Percentiles rank a stretch among this genome's conserved stretches.
These are phyloP conservation scores for Petunia hybrid DNA, from an alignment of 305 asterid genomes.

Conservation along the genomic window DNA sequence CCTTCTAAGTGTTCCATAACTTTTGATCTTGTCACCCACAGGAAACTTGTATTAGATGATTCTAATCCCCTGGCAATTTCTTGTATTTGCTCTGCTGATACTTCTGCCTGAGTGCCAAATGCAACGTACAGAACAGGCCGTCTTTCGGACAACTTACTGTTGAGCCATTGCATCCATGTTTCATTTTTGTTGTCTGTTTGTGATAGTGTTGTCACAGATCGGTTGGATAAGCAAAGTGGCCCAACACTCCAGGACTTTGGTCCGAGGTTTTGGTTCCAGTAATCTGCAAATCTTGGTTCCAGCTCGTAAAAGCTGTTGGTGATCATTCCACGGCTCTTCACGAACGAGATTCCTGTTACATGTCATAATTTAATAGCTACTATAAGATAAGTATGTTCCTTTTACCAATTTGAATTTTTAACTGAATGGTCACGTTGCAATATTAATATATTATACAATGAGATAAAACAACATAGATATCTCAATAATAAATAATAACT, in stretches of 20 bases:
- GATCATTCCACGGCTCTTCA: slow-evolving; percentile 57
- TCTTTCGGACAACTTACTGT: slow-evolving; percentile 42
- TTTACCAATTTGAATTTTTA: no score
- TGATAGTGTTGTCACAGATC: background rate
- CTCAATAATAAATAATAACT: no score
- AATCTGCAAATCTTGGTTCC: slow-evolving; percentile 53
- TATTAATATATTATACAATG: no score
- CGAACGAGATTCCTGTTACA: slow-evolving; percentile 34
- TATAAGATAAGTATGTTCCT: no score
- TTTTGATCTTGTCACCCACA: slow-evolving; percentile 59
- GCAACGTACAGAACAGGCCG: slow-evolving; percentile 63
- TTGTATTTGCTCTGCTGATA: slow-evolving; percentile 53
- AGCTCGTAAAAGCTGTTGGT: slow-evolving; percentile 61
- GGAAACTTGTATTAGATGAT: slow-evolving; percentile 51
- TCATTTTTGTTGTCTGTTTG: slow-evolving; percentile 27
- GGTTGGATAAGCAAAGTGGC: slow-evolving; percentile 57
- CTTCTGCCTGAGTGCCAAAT: slow-evolving; percentile 76
- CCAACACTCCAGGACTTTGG: slow-evolving; percentile 67
- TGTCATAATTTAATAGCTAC: background rate
- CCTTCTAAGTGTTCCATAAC: background rate
- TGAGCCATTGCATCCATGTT: slow-evolving; percentile 49
- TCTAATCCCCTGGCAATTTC: slow-evolving; percentile 62
- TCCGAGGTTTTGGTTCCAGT: slow-evolving; percentile 52
- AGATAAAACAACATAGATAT: no score
- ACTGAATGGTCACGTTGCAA: no score